Evolutionary conservation across 2,329 filamentous ascomycete genomes (phyloP), one percentile per base, ranked within the genome.

Genomic region (Geosmithia putterillii): DNA sequence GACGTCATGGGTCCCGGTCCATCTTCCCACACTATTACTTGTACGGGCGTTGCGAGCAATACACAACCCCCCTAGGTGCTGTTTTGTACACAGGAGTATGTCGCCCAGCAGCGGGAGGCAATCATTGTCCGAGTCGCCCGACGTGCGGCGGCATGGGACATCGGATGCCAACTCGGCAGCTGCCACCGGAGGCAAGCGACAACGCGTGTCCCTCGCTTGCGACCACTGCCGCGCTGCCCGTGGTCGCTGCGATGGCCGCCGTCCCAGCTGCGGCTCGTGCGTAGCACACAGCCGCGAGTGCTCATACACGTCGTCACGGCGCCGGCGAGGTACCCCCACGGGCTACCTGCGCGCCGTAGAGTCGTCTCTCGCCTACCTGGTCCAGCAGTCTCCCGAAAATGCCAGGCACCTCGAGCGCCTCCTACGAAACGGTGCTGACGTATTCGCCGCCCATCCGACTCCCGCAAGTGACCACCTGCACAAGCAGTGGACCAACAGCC

Each of bases 261-360:
- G 79, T 48, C 82, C 82, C 7, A 65, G 67, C 15, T 86, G 83
- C 57, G 76, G 74, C 41, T 79, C 80, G 3, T 87, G 83, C 61
- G 67, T 70, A 6, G 66, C 73, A 4, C 74, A 81, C 46, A 74
- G 73, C 43, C 70, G 83, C 39, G 58, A 68, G 25, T 89, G 85
- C 57, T 79, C 80, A 15, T 89, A 88, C 57, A 77, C 82, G 48
- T 73, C 80, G 43, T 79, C 77, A 44, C 78, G 81, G 7, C 86
- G 86, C 60, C 87, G 87, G 58, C 71, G 84, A 49, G 84, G 84
- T 4, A 76, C 89, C 10, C 83, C 83, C 51, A 84, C 83, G 17
- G 84, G 85, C 14, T 87, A 88, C 54, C 81, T 89, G 44, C 74
- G 83, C 25, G 81, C 81, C 0, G 66, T 89, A 18, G 84, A 89